Base-by-base conservation (phyloP, 345 rosid genomes). In the Luvunga scandens region DNA sequence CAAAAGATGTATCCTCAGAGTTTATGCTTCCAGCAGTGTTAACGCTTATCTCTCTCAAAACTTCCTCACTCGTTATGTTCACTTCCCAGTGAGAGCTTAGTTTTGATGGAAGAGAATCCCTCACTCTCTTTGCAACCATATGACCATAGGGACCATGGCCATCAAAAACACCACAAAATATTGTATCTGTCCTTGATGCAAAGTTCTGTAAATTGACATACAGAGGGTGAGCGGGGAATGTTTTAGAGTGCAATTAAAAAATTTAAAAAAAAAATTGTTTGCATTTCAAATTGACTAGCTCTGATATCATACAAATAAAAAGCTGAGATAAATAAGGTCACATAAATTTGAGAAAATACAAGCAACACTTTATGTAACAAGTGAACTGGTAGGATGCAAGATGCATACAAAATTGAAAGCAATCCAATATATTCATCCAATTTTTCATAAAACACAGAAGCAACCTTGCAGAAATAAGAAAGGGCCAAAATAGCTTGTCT, bases 81-180 rank as follows among this genome's bases (percentile, higher is more conserved):
- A 89, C 90, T 81, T 94, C 96, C 96, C 97, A 93, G 18, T 90
- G 85, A 77, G 98, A 77, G 85, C 88, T 90, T 86, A 97, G 77
- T 72, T 89, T 94, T 75, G 85, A 84, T 33, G 99, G 99, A 85
- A 97, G 98, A 74, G 86, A 86, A 82, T 97, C 99, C 83, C 99
- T 86, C 72, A 97, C 98, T 86, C 87, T 91, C 86, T 82, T 97
- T 50, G 99, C 99, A 81, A 94, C 99, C 97, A 93, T 83, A 81
- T 97, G 98, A 76, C 99, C 99, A 72, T 82, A 90, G 1, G 99
- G 99, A 64, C 99, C 99, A 55, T 97, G 99, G 24, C 99, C 99
- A 88, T 97, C 99, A 84, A 97, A 97, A 55, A 97, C 93, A 66
- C 99, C 99, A 83, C 98, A 93, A 83, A 97, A 94, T 62, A 94